These are phyloP conservation scores for Aspergillus nanangensis DNA, from an alignment of 495 filamentous ascomycete species.

Conservation along the genomic window DNA sequence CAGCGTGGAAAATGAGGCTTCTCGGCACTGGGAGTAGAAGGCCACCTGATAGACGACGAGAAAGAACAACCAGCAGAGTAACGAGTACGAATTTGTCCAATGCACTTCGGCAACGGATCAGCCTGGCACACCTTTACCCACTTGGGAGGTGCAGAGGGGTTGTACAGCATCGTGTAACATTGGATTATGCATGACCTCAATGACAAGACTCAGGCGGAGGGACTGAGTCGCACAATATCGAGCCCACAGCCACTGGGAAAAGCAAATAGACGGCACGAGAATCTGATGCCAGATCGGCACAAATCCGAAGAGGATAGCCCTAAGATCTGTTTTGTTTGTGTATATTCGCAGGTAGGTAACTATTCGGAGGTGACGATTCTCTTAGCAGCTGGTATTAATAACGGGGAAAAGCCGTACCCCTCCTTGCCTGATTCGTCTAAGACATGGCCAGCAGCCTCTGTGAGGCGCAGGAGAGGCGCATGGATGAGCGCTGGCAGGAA, in stretches of 20 bases:
- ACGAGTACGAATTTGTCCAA: background rate
- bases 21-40: background rate
- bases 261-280: background rate
- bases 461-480: constrained; percentile 6
- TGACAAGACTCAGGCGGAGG: background rate
- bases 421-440: background rate
- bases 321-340: background rate
- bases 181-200: background rate
- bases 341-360: no score
- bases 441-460: background rate
- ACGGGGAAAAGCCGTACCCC: background rate
- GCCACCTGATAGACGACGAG: background rate
- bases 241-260: background rate
- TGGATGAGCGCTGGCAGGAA: constrained; percentile 9
- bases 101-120: background rate
- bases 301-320: background rate
- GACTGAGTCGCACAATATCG: background rate
- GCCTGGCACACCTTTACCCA: background rate
- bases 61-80: background rate
- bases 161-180: constrained; percentile 8
- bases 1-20: background rate
- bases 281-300: background rate
- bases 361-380: no score
- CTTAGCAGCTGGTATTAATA: no score
- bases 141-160: constrained; percentile 1